These are phyloP conservation scores for Nitzschia sp. DNA, from an alignment of 108 stramenopile genomes.

Conservation along the genomic window DNA sequence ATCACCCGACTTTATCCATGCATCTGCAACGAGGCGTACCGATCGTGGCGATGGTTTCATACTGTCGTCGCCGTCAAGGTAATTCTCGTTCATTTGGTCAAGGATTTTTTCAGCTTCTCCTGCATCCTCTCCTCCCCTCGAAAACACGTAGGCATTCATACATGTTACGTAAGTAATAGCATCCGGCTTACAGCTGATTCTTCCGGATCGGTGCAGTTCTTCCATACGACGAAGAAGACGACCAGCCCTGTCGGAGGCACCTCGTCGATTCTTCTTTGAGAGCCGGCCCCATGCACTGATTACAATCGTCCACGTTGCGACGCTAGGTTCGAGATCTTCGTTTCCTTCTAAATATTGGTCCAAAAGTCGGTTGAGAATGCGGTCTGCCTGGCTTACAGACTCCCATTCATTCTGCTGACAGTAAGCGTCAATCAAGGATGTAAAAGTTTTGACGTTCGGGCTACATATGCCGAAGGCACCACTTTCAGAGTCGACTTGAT, in stretches of 20 bases:
- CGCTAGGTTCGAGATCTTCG: slow-evolving; percentile 42
- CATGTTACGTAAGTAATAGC: slow-evolving; percentile 46
- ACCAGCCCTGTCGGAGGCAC: slow-evolving; percentile 63
- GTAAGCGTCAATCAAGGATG: slow-evolving; percentile 53
- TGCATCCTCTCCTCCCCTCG: slow-evolving; percentile 39
- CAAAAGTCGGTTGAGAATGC: slow-evolving; percentile 44
- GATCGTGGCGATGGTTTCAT: slow-evolving; percentile 40
- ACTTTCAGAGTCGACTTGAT: slow-evolving; percentile 36
- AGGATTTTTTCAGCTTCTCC: slow-evolving; percentile 60
- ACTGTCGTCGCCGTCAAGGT: slow-evolving; percentile 48
- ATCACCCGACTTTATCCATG: slow-evolving; percentile 44
- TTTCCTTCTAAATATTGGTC: slow-evolving; percentile 37
- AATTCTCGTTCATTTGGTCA: slow-evolving; percentile 56
- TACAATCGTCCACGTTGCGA: slow-evolving; percentile 58
- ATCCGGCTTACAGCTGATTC: slow-evolving; percentile 41
- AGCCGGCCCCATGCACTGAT: slow-evolving; percentile 47
- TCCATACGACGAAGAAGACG: slow-evolving; percentile 61
- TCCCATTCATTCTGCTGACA: slow-evolving; percentile 50
- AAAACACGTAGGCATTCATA: slow-evolving; percentile 63
- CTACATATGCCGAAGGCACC: slow-evolving; percentile 18
- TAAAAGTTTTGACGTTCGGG: slow-evolving; percentile 50
- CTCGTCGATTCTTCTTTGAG: slow-evolving; percentile 38
- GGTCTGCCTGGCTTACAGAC: slow-evolving; percentile 31
- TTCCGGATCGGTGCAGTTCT: slow-evolving; percentile 44
- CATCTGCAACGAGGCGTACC: slow-evolving; percentile 45